Conservation (phyloP, 2,329 filamentous ascomycete species). For the Dothistroma pini region DNA sequence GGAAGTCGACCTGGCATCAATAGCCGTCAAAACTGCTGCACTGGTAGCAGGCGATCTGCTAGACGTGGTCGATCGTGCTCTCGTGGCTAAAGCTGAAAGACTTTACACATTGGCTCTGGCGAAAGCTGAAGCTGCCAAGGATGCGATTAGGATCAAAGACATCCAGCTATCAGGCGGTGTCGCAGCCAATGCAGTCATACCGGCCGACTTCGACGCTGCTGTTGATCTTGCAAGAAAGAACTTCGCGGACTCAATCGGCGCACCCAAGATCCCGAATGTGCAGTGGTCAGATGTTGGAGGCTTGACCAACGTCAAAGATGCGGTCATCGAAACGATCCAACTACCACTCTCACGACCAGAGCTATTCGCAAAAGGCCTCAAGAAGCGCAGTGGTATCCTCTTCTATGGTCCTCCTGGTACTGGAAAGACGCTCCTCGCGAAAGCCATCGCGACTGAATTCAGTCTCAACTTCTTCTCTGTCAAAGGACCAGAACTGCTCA, state of each 20-base stretch:
- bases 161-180: slow-evolving; percentile 85
- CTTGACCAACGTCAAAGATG: slow-evolving; percentile 88
- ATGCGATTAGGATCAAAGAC: slow-evolving; percentile 62
- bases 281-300: slow-evolving; percentile 96
- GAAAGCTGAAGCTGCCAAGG: slow-evolving; percentile 33
- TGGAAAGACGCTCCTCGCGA: slow-evolving; percentile 87
- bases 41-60: slow-evolving; percentile 87
- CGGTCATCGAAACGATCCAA: slow-evolving; percentile 95
- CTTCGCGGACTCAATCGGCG: slow-evolving; percentile 95
- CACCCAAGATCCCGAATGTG: slow-evolving; percentile 96
- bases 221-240: slow-evolving; percentile 96
- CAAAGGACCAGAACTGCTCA: slow-evolving; percentile 85
- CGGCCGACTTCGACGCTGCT: slow-evolving; percentile 82
- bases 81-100: slow-evolving; percentile 70
- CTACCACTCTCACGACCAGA: slow-evolving; percentile 87
- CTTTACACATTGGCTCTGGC: slow-evolving; percentile 66
- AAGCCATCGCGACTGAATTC: slow-evolving; percentile 90
- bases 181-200: slow-evolving; percentile 71
- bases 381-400: slow-evolving; percentile 89
- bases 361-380: slow-evolving; percentile 94
- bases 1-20: slow-evolving; percentile 75
- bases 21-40: slow-evolving; percentile 93
- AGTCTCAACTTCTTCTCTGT: slow-evolving; percentile 93
- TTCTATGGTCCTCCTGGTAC: slow-evolving; percentile 91
- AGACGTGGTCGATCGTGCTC: slow-evolving; percentile 87